Conservation (phyloP, 2,329 filamentous ascomycete genomes). For the Colletotrichum caudatum region DNA sequence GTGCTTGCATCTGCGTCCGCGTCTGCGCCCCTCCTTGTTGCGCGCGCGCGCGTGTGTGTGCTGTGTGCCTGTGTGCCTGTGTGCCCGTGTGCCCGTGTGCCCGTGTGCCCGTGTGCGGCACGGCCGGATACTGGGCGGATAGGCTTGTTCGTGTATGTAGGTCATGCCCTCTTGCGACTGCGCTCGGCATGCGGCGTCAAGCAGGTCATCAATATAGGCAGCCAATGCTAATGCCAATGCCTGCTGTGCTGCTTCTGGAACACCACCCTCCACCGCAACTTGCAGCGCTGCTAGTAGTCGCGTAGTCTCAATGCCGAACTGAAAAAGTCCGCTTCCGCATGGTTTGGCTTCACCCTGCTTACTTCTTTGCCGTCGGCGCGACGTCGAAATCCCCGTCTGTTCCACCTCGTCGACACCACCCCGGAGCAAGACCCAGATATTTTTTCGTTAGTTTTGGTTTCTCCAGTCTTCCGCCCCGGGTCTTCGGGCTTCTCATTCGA, state of each 20-base stretch:
- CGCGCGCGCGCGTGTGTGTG: too few relatives aligned
- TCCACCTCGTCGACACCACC: conserved; percentile 30
- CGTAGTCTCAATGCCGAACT: too few relatives aligned
- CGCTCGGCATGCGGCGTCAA: conserved; percentile 6
- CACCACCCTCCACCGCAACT: conserved; percentile 21
- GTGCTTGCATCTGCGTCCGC: not conserved
- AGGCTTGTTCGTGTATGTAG: conserved; percentile 20
- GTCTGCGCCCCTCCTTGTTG: not conserved
- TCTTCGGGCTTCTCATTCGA: conserved; percentile 36
- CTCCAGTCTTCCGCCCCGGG: conserved; percentile 18
- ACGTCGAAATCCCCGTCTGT: conserved; percentile 38
- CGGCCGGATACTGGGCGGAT: conserved; percentile 20
- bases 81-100: not conserved
- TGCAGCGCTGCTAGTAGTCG: not conserved
- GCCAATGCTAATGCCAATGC: conserved; percentile 21
- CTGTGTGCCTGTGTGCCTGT: not conserved
- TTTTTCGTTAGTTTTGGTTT: conserved; percentile 33
- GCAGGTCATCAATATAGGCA: conserved; percentile 26
- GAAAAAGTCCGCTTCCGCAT: conserved; percentile 14
- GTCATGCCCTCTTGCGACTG: conserved; percentile 27
- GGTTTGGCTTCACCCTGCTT: conserved; percentile 31
- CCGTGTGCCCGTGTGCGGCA: conserved; percentile 16
- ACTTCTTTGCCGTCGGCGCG: conserved; percentile 32
- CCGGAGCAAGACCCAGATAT: conserved; percentile 33
- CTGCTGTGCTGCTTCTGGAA: conserved; percentile 12